Percentiles rank a stretch among this genome's conserved stretches.
Evolutionary conservation across 192 early-diverging fungal species (phyloP).

Genomic region (Dispira simplex): DNA sequence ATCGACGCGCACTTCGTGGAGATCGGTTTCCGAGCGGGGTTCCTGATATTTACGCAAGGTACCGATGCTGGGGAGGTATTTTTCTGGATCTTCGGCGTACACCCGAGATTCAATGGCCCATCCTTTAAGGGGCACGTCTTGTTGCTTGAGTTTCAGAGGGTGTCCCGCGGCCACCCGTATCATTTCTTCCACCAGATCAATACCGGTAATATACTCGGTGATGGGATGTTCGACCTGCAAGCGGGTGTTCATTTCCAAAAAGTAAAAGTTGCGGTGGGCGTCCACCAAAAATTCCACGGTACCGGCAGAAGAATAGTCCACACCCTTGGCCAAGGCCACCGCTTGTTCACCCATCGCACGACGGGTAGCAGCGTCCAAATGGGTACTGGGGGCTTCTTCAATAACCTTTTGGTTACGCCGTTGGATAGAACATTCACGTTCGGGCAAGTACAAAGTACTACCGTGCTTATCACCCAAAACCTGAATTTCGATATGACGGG

Average conservation of each 20-base stretch:
- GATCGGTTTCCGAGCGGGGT: slow-evolving; percentile 24
- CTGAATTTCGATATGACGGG: slow-evolving; percentile 64
- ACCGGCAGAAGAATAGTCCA: slow-evolving; percentile 59
- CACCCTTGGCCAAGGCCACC: slow-evolving; percentile 51
- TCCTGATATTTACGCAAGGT: slow-evolving; percentile 74
- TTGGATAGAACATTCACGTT: slow-evolving; percentile 79
- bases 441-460: slow-evolving; percentile 69
- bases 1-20: slow-evolving; percentile 71
- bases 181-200: slow-evolving; percentile 94
- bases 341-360: slow-evolving; percentile 66
- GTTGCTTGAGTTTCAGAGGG: slow-evolving; percentile 50
- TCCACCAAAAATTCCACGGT: slow-evolving; percentile 69
- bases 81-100: slow-evolving; percentile 91
- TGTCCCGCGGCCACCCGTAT: slow-evolving; percentile 78
- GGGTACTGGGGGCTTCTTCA: slow-evolving; percentile 69
- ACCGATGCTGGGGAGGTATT: slow-evolving; percentile 87
- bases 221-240: slow-evolving; percentile 72
- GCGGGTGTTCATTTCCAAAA: slow-evolving; percentile 72
- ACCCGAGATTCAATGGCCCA: slow-evolving; percentile 94
- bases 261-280: slow-evolving; percentile 55
- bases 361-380: slow-evolving; percentile 42
- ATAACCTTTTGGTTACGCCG: slow-evolving; percentile 71
- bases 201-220: slow-evolving; percentile 62
- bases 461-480: slow-evolving; percentile 52
- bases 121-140: slow-evolving; percentile 62